Percentiles rank a stretch among this genome's conserved stretches.
phyloP scores from a whole-genome alignment of 2,329 filamentous ascomycete genomes.

The Penicillium sp. region DNA sequence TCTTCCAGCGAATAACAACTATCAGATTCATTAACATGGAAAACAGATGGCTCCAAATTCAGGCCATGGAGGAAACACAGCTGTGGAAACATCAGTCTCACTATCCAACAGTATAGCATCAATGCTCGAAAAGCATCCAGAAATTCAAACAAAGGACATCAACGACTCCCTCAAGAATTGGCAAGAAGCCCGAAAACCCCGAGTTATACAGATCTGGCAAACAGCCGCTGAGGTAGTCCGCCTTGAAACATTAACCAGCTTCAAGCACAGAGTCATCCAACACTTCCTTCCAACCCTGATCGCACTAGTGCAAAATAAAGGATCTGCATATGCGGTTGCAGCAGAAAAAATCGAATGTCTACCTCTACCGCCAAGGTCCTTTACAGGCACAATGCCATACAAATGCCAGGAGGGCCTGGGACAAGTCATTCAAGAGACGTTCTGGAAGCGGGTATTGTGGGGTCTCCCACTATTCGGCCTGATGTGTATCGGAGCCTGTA shows the following conservation, averaged over 20 bases:
- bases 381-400: neutral
- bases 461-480: neutral
- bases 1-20: neutral
- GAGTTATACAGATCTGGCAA: neutral
- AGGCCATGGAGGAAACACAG: constrained; percentile 13
- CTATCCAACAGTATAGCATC: constrained; percentile 4
- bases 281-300: neutral
- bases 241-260: neutral
- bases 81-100: constrained; percentile 8
- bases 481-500: neutral
- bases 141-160: neutral
- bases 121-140: neutral
- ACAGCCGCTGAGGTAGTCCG: neutral
- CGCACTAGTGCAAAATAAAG: neutral
- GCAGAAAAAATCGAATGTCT: neutral
- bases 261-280: neutral
- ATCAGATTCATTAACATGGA: neutral
- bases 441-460: neutral
- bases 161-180: neutral
- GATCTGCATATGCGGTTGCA: neutral
- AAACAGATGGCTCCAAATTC: constrained; percentile 15
- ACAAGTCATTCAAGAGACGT: neutral
- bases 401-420: neutral
- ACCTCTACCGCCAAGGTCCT: neutral
- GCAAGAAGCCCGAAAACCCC: neutral